Percentiles rank a stretch among this genome's conserved stretches.
Evolutionary conservation across 805 yeast genomes (phyloP).

Genomic region (Grigorovia transvaalensis): DNA sequence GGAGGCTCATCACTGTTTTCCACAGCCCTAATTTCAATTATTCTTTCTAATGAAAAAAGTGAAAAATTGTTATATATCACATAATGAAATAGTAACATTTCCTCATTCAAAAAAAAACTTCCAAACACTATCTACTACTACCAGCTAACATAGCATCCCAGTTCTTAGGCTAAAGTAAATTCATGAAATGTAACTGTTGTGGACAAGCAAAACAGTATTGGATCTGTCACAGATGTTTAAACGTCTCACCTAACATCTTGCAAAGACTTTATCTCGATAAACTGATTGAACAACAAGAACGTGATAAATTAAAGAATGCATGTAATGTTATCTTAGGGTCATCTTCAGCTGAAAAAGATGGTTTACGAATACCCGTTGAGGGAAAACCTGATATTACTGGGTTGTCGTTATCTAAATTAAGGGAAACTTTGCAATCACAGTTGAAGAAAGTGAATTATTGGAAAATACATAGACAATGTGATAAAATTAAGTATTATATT

Average conservation of each 20-base stretch:
- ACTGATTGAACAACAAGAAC: neutral
- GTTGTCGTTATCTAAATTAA: neutral
- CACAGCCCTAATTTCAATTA: too few relatives aligned
- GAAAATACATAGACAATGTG: neutral
- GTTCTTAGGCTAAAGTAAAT: too few relatives aligned
- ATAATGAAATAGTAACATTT: too few relatives aligned
- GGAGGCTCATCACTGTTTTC: too few relatives aligned
- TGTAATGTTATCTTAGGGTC: neutral
- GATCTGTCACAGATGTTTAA: conserved; percentile 1
- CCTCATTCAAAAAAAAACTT: too few relatives aligned
- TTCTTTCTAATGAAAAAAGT: too few relatives aligned
- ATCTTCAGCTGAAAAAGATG: neutral
- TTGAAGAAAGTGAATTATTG: neutral
- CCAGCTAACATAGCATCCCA: too few relatives aligned
- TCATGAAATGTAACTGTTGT: neutral
- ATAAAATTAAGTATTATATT: neutral
- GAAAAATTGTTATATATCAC: too few relatives aligned
- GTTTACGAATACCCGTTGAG: too few relatives aligned
- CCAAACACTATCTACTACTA: too few relatives aligned
- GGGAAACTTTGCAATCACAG: neutral
- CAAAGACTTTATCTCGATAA: neutral
- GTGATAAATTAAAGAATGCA: neutral
- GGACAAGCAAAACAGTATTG: neutral
- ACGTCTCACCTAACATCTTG: neutral
- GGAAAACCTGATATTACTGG: too few relatives aligned